Percentiles rank a stretch among this genome's conserved stretches.
Evolutionary conservation across 2,329 filamentous ascomycete species (phyloP).

Genomic region (Magnaporthiopsis poae): DNA sequence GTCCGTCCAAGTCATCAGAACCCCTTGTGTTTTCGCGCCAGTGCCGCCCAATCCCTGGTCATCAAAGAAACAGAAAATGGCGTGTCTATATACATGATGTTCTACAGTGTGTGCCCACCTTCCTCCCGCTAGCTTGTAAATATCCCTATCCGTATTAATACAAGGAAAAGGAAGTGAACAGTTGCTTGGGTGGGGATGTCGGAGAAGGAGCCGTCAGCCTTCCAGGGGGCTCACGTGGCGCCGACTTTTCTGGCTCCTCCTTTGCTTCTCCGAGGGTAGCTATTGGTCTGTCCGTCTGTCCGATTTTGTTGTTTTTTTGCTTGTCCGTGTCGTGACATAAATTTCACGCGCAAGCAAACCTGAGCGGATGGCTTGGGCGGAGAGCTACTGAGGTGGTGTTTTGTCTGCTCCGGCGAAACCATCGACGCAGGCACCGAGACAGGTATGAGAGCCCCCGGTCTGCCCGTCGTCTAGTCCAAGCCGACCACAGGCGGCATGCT

Average conservation of each 20-base stretch:
- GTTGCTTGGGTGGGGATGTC: neutral
- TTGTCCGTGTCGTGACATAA: neutral
- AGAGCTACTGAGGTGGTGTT: neutral
- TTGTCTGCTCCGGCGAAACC: neutral
- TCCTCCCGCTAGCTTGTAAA: neutral
- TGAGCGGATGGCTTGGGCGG: neutral
- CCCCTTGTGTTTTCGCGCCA: conserved; percentile 2
- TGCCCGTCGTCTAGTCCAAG: conserved; percentile 35
- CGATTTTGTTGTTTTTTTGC: neutral
- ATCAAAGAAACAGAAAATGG: neutral
- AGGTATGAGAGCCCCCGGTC: neutral
- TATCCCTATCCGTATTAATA: conserved; percentile 4
- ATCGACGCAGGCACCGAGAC: neutral
- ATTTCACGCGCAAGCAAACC: neutral
- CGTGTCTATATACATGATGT: conserved; percentile 7
- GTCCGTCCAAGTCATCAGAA: conserved; percentile 9
- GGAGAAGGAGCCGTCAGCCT: neutral
- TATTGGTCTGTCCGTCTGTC: neutral
- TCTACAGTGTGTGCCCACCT: conserved; percentile 5
- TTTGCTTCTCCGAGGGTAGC: neutral
- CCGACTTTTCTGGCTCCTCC: neutral
- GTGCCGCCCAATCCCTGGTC: neutral
- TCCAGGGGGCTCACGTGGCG: neutral
- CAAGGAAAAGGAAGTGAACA: neutral
- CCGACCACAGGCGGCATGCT: conserved; percentile 40